These are phyloP conservation scores for Akanthomyces uredinophilus DNA, from an alignment of 2,329 filamentous ascomycete genomes.

Conservation along the genomic window DNA sequence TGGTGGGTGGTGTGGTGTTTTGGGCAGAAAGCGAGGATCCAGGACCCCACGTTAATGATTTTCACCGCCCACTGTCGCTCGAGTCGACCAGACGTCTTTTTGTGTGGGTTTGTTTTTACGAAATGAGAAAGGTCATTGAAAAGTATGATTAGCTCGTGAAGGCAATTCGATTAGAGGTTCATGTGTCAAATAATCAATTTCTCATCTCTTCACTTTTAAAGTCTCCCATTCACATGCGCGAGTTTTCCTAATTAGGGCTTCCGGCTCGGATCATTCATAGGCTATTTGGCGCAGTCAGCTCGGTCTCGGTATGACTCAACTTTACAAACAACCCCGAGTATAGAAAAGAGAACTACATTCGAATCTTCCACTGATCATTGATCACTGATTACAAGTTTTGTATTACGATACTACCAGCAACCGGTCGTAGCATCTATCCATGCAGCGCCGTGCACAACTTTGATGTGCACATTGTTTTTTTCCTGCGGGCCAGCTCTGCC, in stretches of 20 bases:
- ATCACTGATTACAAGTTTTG: not conserved
- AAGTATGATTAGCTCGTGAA: not conserved
- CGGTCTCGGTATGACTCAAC: conserved; percentile 9
- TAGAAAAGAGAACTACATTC: not conserved
- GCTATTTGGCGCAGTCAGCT: not conserved
- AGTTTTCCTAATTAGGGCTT: conserved; percentile 11
- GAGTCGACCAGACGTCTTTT: not conserved
- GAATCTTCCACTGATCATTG: not conserved
- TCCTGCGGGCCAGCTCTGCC: not conserved
- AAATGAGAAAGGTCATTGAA: not conserved
- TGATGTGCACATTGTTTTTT: not conserved
- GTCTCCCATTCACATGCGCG: not conserved
- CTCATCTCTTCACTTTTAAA: not conserved
- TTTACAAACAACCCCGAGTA: too few relatives aligned
- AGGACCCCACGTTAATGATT: conserved; percentile 13
- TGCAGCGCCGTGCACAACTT: not conserved
- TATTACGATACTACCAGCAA: not conserved
- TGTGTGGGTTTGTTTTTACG: not conserved
- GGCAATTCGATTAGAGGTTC: not conserved
- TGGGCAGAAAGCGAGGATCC: conserved; percentile 12
- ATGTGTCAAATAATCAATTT: not conserved
- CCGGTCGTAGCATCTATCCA: not conserved
- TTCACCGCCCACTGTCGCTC: conserved; percentile 14
- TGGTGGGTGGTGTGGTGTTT: conserved; percentile 6
- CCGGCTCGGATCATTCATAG: not conserved